phyloP scores from a whole-genome alignment of 2,329 filamentous ascomycete species.

The Niveomyces coronatus region DNA sequence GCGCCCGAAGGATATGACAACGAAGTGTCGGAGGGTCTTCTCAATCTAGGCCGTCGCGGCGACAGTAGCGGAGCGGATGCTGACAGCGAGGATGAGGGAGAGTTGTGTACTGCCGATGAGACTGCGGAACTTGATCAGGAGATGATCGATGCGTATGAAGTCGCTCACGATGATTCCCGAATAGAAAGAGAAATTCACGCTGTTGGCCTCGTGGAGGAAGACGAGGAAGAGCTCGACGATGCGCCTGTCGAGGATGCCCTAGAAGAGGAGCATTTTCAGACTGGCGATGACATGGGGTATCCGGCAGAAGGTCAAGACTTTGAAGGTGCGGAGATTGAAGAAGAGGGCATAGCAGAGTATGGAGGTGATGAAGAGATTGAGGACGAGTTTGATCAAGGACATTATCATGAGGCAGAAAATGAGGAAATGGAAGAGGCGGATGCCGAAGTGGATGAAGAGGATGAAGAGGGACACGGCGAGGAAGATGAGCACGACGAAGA shows the following conservation, averaged over 20 bases:
- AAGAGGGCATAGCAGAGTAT: constrained; percentile 14
- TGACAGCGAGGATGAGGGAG: constrained; percentile 25
- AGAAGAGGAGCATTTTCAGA: constrained; percentile 9
- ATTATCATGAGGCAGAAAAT: constrained; percentile 8
- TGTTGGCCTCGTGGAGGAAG: constrained; percentile 16
- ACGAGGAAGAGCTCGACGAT: constrained; percentile 5
- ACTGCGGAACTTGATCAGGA: neutral
- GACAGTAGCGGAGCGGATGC: constrained; percentile 23
- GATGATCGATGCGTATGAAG: neutral
- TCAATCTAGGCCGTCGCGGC: constrained; percentile 6
- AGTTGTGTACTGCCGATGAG: constrained; percentile 5
- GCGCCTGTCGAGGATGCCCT: neutral
- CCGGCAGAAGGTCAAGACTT: constrained; percentile 2
- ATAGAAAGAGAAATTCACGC: constrained; percentile 18
- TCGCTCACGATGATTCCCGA: constrained; percentile 1
- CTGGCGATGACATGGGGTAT: neutral
- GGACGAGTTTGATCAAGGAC: constrained; percentile 9
- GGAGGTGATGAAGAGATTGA: constrained; percentile 11
- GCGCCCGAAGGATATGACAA: constrained; percentile 49
- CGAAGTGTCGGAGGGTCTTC: constrained; percentile 40
- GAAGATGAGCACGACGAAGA: constrained; percentile 12
- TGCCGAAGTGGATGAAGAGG: constrained; percentile 10
- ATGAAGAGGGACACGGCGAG: constrained; percentile 9
- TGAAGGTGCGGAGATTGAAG: constrained; percentile 12
- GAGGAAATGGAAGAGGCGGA: constrained; percentile 7